Percentiles rank a stretch among this genome's conserved stretches.
These are phyloP conservation scores for Alternaria conjuncta DNA, from an alignment of 2,329 filamentous ascomycete genomes.

Conservation along the genomic window DNA sequence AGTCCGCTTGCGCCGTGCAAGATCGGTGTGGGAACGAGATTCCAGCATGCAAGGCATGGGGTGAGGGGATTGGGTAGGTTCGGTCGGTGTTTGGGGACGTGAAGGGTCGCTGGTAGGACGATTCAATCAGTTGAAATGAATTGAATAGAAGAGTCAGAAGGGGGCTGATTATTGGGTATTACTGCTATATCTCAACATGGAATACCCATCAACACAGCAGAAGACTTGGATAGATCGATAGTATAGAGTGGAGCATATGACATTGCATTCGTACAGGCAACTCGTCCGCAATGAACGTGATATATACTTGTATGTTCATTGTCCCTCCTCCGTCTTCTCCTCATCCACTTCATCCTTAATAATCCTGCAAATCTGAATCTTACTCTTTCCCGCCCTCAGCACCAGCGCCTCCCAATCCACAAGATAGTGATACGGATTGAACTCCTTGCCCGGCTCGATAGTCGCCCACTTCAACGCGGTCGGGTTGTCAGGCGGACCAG, in stretches of 20 bases:
- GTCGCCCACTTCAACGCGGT: slow-evolving; percentile 65
- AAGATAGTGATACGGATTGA: slow-evolving; percentile 64
- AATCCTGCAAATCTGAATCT: slow-evolving; percentile 63
- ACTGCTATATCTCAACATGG: not conserved
- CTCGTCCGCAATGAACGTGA: not conserved
- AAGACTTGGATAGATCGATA: not conserved
- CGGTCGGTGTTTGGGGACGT: not conserved
- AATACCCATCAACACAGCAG: not conserved
- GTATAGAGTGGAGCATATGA: not conserved
- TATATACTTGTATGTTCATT: not conserved
- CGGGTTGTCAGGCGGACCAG: slow-evolving; percentile 49
- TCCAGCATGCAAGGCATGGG: slow-evolving; percentile 10
- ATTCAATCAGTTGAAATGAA: too few species aligned
- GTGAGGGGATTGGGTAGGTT: not conserved
- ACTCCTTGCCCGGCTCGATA: slow-evolving; percentile 65
- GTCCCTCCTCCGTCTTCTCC: not conserved
- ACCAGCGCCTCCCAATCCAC: slow-evolving; percentile 65
- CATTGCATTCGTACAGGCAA: not conserved
- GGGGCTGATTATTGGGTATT: not conserved
- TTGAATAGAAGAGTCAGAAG: not conserved
- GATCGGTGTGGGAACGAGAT: slow-evolving; percentile 13
- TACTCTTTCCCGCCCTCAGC: slow-evolving; percentile 66
- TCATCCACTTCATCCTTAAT: slow-evolving; percentile 55
- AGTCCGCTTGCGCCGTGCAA: slow-evolving; percentile 7
- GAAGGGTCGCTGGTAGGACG: not conserved